These are phyloP conservation scores for Solanum lycopersicoides DNA, from an alignment of 257 asterid species.

Conservation along the genomic window DNA sequence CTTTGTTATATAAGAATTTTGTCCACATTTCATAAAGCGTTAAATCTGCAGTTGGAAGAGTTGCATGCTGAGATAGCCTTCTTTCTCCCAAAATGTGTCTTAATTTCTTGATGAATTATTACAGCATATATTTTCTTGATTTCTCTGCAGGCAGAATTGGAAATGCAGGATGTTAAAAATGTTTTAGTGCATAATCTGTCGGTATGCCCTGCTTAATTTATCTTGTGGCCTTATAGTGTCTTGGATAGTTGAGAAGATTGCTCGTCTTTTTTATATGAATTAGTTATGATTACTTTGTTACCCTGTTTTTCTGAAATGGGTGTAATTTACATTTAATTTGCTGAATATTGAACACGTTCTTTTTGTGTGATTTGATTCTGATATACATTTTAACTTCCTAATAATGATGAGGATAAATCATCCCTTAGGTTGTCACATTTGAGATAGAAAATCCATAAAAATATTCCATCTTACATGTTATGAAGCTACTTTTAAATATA, in stretches of 20 bases:
- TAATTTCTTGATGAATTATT: neutral
- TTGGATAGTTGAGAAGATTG: neutral
- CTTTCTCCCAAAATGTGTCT: neutral
- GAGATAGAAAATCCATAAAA: neutral
- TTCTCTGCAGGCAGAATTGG: conserved; percentile 77
- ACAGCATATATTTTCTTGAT: neutral
- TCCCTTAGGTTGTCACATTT: neutral
- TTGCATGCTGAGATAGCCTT: neutral
- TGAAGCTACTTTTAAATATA: neutral
- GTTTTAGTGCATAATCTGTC: conserved; percentile 79
- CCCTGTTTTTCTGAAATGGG: neutral
- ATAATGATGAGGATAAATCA: neutral
- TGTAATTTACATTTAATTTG: neutral
- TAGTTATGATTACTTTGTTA: neutral
- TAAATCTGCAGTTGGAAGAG: neutral
- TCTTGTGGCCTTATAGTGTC: neutral
- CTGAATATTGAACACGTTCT: neutral
- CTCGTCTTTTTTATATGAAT: neutral
- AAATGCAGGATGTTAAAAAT: conserved; percentile 85
- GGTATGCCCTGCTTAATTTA: conserved; percentile 37
- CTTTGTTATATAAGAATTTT: neutral
- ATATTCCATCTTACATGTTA: neutral
- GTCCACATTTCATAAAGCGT: neutral
- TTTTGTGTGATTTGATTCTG: neutral
- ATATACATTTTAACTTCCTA: neutral